phyloP scores from a whole-genome alignment of 768 basidiomycete species.

The Lentinula edodes region DNA sequence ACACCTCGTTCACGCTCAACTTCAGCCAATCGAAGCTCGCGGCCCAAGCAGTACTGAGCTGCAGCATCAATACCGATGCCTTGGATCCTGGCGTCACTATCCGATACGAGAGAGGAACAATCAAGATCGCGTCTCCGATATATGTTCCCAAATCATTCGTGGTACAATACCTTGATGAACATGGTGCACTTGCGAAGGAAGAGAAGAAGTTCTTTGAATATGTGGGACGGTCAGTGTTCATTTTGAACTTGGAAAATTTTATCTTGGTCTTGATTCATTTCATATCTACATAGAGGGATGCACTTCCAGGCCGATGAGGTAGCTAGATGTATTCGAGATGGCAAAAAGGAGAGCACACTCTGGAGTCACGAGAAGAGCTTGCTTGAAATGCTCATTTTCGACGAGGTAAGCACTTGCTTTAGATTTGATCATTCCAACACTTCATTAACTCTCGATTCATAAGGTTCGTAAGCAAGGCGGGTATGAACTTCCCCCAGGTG shows the following conservation, averaged over 20 bases:
- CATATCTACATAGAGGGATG: constrained; percentile 44
- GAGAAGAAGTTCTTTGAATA: constrained; percentile 57
- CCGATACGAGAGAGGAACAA: constrained; percentile 69
- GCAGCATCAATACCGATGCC: constrained; percentile 53
- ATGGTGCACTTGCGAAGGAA: constrained; percentile 43
- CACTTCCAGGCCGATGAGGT: constrained; percentile 89
- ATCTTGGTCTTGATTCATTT: background rate
- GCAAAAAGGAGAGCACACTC: constrained; percentile 63
- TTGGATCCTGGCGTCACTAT: constrained; percentile 53
- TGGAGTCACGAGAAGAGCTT: constrained; percentile 81
- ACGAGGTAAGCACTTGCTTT: constrained; percentile 48
- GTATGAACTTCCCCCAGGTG: constrained; percentile 12
- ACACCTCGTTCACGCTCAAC: constrained; percentile 68
- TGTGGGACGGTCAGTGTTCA: constrained; percentile 33
- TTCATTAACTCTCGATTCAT: background rate
- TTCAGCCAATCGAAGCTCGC: constrained; percentile 55
- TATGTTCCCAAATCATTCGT: constrained; percentile 63
- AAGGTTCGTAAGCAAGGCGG: constrained; percentile 12
- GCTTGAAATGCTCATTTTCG: constrained; percentile 80
- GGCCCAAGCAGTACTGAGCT: constrained; percentile 70
- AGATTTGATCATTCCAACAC: background rate
- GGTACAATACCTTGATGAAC: constrained; percentile 52
- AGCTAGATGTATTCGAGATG: constrained; percentile 68
- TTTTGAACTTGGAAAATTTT: no score
- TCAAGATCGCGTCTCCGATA: constrained; percentile 59